These are phyloP conservation scores for Graphilbum ipis-grandicollis DNA, from an alignment of 2,329 filamentous ascomycete genomes.

Conservation along the genomic window DNA sequence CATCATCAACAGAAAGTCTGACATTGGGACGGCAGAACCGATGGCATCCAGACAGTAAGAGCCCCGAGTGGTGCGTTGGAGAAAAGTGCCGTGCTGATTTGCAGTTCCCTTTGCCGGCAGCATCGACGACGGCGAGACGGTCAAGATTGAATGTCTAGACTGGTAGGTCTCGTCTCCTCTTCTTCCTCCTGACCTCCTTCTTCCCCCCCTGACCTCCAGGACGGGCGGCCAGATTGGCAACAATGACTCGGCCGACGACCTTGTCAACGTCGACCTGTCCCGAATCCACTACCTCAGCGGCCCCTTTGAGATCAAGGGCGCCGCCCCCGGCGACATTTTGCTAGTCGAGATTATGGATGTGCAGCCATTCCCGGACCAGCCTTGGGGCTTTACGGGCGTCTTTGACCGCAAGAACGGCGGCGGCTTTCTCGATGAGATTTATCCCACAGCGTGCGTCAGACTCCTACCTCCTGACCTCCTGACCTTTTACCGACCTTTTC, in stretches of 20 bases:
- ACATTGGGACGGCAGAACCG: slow-evolving; percentile 55
- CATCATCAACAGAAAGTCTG: not conserved
- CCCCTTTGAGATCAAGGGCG: slow-evolving; percentile 72
- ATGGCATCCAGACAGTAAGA: slow-evolving; percentile 78
- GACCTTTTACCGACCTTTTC: not conserved
- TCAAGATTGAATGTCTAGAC: slow-evolving; percentile 86
- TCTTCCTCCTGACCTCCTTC: slow-evolving; percentile 12
- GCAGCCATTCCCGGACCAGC: slow-evolving; percentile 68
- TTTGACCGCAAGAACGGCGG: slow-evolving; percentile 72
- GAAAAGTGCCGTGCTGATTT: not conserved
- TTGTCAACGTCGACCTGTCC: slow-evolving; percentile 71
- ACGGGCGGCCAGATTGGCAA: slow-evolving; percentile 73
- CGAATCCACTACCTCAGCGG: slow-evolving; percentile 77
- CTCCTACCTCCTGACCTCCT: not conserved
- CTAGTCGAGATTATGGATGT: slow-evolving; percentile 87
- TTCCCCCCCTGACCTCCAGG: slow-evolving; percentile 15
- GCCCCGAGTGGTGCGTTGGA: not conserved
- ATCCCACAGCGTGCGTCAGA: slow-evolving; percentile 53
- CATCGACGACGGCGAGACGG: slow-evolving; percentile 70
- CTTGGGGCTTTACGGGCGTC: slow-evolving; percentile 80
- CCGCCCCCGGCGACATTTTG: slow-evolving; percentile 70
- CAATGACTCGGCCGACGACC: slow-evolving; percentile 77
- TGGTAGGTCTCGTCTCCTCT: slow-evolving; percentile 28
- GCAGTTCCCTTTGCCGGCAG: slow-evolving; percentile 55
- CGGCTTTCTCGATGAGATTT: slow-evolving; percentile 75